These are phyloP conservation scores for Cutaneotrichosporon cyanovorans DNA, from an alignment of 1,284 basidiomycete genomes.

Conservation along the genomic window DNA sequence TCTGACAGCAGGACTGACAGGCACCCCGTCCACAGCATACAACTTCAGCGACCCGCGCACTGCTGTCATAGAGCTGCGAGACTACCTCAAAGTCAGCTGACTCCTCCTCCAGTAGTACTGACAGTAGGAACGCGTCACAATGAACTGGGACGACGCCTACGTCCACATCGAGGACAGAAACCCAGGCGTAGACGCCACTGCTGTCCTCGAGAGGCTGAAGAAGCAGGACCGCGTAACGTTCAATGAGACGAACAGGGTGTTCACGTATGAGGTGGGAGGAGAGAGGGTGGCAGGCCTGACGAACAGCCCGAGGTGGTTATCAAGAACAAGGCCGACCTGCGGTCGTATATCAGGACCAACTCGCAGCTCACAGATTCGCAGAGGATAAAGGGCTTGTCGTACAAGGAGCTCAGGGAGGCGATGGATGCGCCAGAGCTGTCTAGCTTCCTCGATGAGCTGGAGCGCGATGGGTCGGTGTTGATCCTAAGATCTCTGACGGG, in stretches of 20 bases:
- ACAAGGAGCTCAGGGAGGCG: conserved; percentile 30
- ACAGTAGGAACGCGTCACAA: conserved; percentile 23
- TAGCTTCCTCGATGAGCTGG: conserved; percentile 25
- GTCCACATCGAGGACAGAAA: conserved; percentile 28
- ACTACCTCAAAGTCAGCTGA: conserved; percentile 23
- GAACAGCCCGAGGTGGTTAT: conserved; percentile 36
- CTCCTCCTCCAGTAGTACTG: background rate
- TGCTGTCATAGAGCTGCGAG: conserved; percentile 26
- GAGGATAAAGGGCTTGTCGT: conserved; percentile 17
- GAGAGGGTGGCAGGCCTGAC: too few species aligned
- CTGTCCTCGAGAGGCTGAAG: conserved; percentile 35
- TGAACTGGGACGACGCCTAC: conserved; percentile 30
- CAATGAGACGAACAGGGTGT: conserved; percentile 38
- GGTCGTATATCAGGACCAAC: conserved; percentile 37
- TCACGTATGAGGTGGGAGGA: conserved; percentile 36
- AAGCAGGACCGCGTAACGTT: conserved; percentile 35
- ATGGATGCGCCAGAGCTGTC: conserved; percentile 23
- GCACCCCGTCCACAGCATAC: conserved; percentile 8
- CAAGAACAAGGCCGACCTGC: conserved; percentile 27
- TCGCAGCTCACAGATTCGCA: conserved; percentile 21
- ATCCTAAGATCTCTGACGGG: conserved; percentile 39
- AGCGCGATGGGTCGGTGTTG: conserved; percentile 33
- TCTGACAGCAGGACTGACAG: conserved; percentile 7
- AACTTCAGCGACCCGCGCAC: conserved; percentile 27
- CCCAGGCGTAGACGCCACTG: conserved; percentile 25